These are phyloP conservation scores for Vachellia pachyceras DNA, from an alignment of 306 rosid genomes.

Conservation along the genomic window DNA sequence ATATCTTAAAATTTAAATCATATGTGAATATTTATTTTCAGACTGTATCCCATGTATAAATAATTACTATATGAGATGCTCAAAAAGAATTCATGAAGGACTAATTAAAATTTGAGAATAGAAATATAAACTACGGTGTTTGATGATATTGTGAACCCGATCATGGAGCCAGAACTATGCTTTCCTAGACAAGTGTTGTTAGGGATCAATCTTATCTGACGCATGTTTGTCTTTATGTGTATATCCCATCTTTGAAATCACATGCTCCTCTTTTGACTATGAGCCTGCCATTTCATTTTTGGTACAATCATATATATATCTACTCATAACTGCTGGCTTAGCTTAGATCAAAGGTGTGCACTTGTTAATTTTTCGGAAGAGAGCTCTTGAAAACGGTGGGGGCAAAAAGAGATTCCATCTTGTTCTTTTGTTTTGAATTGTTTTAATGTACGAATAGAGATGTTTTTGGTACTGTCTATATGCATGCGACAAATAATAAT, in stretches of 20 bases:
- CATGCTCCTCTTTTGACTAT: slow-evolving; percentile 51
- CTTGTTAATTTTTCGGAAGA: slow-evolving; percentile 7
- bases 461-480: background rate
- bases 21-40: background rate
- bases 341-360: slow-evolving; percentile 13
- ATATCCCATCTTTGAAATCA: slow-evolving; percentile 45
- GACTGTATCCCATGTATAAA: background rate
- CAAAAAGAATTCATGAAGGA: background rate
- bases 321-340: background rate
- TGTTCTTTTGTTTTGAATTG: background rate
- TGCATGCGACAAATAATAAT: background rate
- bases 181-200: slow-evolving; percentile 21
- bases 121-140: background rate
- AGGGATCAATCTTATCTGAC: slow-evolving; percentile 44
- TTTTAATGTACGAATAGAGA: background rate
- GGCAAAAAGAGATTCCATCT: background rate
- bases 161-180: slow-evolving; percentile 35
- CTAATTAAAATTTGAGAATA: background rate
- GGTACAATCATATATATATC: slow-evolving; percentile 19
- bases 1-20: background rate
- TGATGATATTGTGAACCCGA: slow-evolving; percentile 23
- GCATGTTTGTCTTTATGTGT: slow-evolving; percentile 38
- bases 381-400: background rate
- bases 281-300: slow-evolving; percentile 43
- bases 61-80: background rate